Evolutionary conservation across 1,139 yeast genomes (phyloP), one percentile per base, ranked within the genome.

Genomic region (Debaryomyces singareniensis): DNA sequence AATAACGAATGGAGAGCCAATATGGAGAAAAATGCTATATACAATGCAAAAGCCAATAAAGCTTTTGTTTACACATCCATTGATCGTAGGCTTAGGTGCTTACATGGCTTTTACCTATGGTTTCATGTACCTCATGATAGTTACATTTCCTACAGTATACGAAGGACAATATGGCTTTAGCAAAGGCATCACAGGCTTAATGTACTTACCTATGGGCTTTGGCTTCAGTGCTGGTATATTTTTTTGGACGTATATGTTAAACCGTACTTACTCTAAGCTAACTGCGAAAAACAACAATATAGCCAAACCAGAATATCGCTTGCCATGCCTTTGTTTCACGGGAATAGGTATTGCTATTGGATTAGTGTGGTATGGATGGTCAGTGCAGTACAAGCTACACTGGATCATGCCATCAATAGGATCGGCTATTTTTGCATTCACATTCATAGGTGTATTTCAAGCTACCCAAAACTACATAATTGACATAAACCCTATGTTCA

Each of bases 401-500:
- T 66, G 71, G 71, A 61, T 66, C 20, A 61, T 63, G 68, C 71
- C 71, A 2, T 61, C 66, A 3, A 51, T 64, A 29, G 71, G 71
- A 5, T 53, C 64, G 9, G 68, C 53, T 1, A 53, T 66, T 6
- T 66, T 63, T 53, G 68, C 68, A 2, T 61, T 63, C 46, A 67
- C 68, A 1, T 51, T 66, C 25, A 63, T 63, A 11, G 62, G 70
- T 39, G 70, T 65, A 4, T 65, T 66, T 46, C 70, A 63, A 40
- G 47, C 68, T 3, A 53, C 58, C 21, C 72, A 64, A 38, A 61
- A 60, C 31, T 65, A 64, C 37, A 53, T 66, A 42, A 65, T 66
- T 31, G 71, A 66, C 35, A 64, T 63, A 69, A 62, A 63, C 38
- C 60, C 63, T 5, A 43, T 63, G 28, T 62, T 53, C 34, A 68